These are phyloP conservation scores for Salmacisia buchloeana DNA, from an alignment of 1,284 basidiomycete species.

Conservation along the genomic window DNA sequence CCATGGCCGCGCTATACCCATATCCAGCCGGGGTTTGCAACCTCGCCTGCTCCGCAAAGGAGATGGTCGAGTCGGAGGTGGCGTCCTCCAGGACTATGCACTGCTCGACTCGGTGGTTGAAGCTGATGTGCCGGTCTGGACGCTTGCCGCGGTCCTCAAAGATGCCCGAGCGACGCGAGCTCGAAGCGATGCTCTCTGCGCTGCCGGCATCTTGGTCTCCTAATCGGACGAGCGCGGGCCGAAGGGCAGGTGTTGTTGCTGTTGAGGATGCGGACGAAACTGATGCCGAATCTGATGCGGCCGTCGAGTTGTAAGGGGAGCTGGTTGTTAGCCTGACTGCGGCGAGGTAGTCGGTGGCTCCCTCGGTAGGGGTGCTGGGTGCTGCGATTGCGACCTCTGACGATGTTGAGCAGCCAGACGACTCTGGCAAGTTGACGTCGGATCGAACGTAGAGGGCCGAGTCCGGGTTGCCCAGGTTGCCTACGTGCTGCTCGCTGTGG, in stretches of 20 bases:
- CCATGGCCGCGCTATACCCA: background rate
- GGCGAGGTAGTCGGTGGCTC: conserved; percentile 1
- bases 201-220: too few species aligned
- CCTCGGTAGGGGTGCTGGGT: background rate
- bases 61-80: too few species aligned
- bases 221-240: too few species aligned
- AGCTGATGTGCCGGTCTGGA: conserved; percentile 66
- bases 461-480: too few species aligned
- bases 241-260: too few species aligned
- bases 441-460: background rate
- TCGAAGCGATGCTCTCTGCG: too few species aligned
- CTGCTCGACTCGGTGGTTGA: conserved; percentile 97
- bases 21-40: background rate
- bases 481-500: background rate
- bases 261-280: conserved; percentile 2
- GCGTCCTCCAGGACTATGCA: conserved; percentile 76
- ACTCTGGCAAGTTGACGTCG: background rate
- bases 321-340: background rate
- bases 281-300: background rate
- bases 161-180: background rate
- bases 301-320: background rate
- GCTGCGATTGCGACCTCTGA: background rate
- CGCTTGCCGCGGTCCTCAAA: background rate
- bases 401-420: background rate
- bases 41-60: background rate